A percentile compares a stretch with the other conserved stretches of the same genome.
Evolutionary conservation across 192 early-diverging fungal genomes (phyloP).

Genomic region (Coemansia sp.): DNA sequence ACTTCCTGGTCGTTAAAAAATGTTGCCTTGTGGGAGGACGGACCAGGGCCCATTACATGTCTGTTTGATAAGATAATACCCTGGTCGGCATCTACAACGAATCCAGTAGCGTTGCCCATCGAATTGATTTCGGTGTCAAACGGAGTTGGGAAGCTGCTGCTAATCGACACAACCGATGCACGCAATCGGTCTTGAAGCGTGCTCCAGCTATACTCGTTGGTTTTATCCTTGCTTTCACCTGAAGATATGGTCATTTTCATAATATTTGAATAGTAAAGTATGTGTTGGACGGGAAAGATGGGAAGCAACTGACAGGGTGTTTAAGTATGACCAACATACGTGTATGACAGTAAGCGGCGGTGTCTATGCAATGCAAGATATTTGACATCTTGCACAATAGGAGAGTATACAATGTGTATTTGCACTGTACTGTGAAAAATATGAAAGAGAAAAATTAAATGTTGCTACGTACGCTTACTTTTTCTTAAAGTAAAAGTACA

Average conservation of each 20-base stretch:
- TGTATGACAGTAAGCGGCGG: no score
- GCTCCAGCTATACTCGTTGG: constrained; percentile 14
- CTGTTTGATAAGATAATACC: constrained; percentile 73
- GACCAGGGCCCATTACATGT: constrained; percentile 68
- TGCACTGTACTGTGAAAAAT: no score
- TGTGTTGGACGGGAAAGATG: background rate
- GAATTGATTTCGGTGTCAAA: background rate
- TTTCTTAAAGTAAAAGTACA: constrained; percentile 33
- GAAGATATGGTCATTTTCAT: background rate
- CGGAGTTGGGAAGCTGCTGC: background rate
- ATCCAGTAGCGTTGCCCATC: constrained; percentile 57
- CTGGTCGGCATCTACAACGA: constrained; percentile 66
- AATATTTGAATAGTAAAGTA: background rate
- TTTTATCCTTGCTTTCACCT: background rate
- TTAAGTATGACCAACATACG: no score
- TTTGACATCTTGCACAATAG: background rate
- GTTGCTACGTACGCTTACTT: background rate
- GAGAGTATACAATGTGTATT: background rate
- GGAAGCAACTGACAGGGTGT: no score
- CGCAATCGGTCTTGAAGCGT: constrained; percentile 24
- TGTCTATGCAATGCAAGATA: no score
- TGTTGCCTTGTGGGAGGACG: constrained; percentile 63
- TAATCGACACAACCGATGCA: constrained; percentile 12
- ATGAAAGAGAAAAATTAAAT: background rate
- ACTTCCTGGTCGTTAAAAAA: constrained; percentile 70